A percentile compares a stretch with the other conserved stretches of the same genome.
phyloP scores from a whole-genome alignment of 768 basidiomycete species.

The Boletus edulis region DNA sequence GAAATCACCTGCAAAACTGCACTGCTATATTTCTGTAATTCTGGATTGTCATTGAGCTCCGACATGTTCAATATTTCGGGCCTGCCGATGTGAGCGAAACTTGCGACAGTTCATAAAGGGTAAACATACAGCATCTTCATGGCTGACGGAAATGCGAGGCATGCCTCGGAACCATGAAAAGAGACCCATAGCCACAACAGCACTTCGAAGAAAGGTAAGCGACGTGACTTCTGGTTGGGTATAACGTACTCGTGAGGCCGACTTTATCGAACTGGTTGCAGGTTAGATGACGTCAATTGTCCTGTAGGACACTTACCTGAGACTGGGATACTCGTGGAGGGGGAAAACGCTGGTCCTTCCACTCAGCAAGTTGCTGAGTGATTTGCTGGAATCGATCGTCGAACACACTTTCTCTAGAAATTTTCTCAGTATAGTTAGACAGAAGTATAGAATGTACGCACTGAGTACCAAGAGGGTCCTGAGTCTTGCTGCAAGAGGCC shows the following conservation, averaged over 20 bases:
- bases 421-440: background rate
- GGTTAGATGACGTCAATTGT: conserved; percentile 10
- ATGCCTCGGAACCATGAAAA: conserved; percentile 72
- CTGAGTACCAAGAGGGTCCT: conserved; percentile 66
- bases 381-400: conserved; percentile 56
- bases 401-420: conserved; percentile 51
- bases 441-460: conserved; percentile 21
- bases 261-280: conserved; percentile 78
- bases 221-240: background rate
- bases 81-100: conserved; percentile 38
- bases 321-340: conserved; percentile 88
- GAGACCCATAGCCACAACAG: conserved; percentile 79
- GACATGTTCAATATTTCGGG: conserved; percentile 89
- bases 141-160: conserved; percentile 73
- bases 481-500: conserved; percentile 45
- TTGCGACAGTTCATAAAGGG: background rate
- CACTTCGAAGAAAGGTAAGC: conserved; percentile 43
- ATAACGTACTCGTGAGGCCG: conserved; percentile 66
- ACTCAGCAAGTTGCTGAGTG: conserved; percentile 55
- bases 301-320: conserved; percentile 39
- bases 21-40: conserved; percentile 78
- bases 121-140: conserved; percentile 69
- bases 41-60: conserved; percentile 82
- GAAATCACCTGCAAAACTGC: conserved; percentile 81
- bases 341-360: conserved; percentile 75